These are phyloP conservation scores for Penicillium manginii DNA, from an alignment of 495 filamentous ascomycete species.

Conservation along the genomic window DNA sequence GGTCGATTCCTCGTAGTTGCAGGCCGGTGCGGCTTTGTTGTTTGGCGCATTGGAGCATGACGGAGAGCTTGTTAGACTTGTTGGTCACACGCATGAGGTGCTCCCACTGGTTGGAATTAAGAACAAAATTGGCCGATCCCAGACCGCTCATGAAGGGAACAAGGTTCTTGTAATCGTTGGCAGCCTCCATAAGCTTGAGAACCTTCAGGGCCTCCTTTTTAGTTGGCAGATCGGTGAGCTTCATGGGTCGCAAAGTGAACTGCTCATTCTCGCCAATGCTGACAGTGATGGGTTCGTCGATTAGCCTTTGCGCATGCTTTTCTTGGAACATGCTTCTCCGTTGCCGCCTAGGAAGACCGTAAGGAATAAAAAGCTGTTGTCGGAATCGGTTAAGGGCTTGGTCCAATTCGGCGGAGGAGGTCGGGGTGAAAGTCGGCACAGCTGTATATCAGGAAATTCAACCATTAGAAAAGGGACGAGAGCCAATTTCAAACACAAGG, in stretches of 20 bases:
- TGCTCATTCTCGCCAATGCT: constrained; percentile 60
- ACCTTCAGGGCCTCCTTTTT: constrained; percentile 35
- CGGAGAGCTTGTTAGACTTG: constrained; percentile 39
- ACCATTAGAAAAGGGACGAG: not conserved
- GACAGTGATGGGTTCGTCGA: constrained; percentile 62
- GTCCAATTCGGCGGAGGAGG: constrained; percentile 56
- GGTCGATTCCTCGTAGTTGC: constrained; percentile 41
- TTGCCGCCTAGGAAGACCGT: constrained; percentile 59
- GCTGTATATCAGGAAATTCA: constrained; percentile 23
- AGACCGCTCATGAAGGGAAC: constrained; percentile 61
- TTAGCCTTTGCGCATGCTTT: constrained; percentile 54
- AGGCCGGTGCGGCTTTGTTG: constrained; percentile 53
- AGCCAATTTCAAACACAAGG: not conserved
- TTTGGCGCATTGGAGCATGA: constrained; percentile 59
- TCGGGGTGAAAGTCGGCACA: constrained; percentile 54
- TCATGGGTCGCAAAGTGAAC: constrained; percentile 55
- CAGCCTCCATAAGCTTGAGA: constrained; percentile 54
- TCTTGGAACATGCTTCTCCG: constrained; percentile 56
- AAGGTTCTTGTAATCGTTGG: constrained; percentile 65
- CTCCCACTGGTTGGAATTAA: constrained; percentile 33
- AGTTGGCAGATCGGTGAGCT: constrained; percentile 41
- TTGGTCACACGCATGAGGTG: constrained; percentile 48
- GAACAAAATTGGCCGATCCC: constrained; percentile 39
- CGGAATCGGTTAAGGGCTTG: constrained; percentile 58
- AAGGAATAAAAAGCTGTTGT: constrained; percentile 65